These are phyloP conservation scores for Hysterangium stoloniferum DNA, from an alignment of 768 basidiomycete species.

Conservation along the genomic window DNA sequence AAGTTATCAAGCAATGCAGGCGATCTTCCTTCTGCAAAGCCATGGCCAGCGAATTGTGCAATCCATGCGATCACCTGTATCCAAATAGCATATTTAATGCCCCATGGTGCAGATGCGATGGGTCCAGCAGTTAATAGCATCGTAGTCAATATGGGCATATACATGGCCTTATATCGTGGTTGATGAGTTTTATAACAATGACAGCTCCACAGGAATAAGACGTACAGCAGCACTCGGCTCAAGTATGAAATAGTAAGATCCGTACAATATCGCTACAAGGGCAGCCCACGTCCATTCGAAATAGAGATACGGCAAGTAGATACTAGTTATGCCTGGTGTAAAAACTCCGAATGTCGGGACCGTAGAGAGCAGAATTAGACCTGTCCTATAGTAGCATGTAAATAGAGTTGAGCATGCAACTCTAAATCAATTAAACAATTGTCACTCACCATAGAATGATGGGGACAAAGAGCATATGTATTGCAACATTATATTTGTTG, in stretches of 20 bases:
- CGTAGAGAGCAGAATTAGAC: constrained; percentile 23
- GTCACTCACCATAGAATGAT: constrained; percentile 65
- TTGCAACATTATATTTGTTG: constrained; percentile 71
- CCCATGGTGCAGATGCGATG: constrained; percentile 44
- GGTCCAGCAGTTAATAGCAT: constrained; percentile 67
- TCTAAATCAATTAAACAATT: not conserved
- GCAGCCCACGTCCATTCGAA: constrained; percentile 67
- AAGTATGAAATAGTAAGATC: constrained; percentile 70
- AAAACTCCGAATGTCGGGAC: constrained; percentile 48
- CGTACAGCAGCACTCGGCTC: constrained; percentile 84
- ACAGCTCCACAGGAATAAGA: too few relatives aligned
- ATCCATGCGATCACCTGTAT: constrained; percentile 78
- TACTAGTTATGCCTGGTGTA: constrained; percentile 39
- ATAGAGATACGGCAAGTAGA: constrained; percentile 51
- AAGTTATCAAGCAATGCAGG: constrained; percentile 89
- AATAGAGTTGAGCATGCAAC: not conserved
- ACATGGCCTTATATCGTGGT: constrained; percentile 51
- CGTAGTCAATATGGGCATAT: constrained; percentile 61
- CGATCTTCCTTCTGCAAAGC: constrained; percentile 75
- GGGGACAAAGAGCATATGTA: constrained; percentile 85
- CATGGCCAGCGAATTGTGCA: constrained; percentile 86
- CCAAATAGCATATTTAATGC: constrained; percentile 43
- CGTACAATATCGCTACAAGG: constrained; percentile 48
- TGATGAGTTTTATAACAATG: constrained; percentile 4
- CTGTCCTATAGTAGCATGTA: constrained; percentile 40